Evolutionary conservation across 768 basidiomycete genomes (phyloP).

Genomic region (Aureoboletus auriporus): DNA sequence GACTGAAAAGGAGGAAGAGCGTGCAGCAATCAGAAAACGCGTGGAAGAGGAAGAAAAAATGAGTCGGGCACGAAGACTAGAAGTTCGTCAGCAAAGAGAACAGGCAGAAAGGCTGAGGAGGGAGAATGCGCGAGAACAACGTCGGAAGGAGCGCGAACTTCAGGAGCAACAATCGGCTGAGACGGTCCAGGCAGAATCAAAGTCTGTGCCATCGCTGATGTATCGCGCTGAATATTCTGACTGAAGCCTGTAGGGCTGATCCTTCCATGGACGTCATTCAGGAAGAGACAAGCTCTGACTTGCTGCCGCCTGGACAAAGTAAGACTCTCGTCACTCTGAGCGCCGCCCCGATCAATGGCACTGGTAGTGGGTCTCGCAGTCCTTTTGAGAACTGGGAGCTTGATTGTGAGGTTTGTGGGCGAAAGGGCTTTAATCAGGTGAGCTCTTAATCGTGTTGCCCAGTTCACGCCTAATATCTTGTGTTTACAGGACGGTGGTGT

Average conservation of each 20-base stretch:
- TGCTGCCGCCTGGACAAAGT: conserved; percentile 3
- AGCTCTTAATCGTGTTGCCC: conserved; percentile 19
- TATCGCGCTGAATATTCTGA: conserved; percentile 13
- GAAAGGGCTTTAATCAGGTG: conserved; percentile 70
- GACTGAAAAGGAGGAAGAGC: conserved; percentile 71
- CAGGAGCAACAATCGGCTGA: conserved; percentile 21
- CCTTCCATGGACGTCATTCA: neutral
- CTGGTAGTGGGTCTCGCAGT: conserved; percentile 46
- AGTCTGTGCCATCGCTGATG: conserved; percentile 8
- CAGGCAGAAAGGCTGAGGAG: conserved; percentile 49
- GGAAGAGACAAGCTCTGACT: neutral
- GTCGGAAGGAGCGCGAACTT: conserved; percentile 34
- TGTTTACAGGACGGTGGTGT: conserved; percentile 66
- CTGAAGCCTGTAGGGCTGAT: conserved; percentile 9
- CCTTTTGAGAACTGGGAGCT: conserved; percentile 77
- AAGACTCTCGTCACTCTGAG: conserved; percentile 1
- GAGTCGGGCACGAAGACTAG: conserved; percentile 56
- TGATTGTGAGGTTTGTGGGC: conserved; percentile 82
- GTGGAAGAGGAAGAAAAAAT: conserved; percentile 67
- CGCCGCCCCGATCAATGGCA: conserved; percentile 19
- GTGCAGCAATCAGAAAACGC: conserved; percentile 52
- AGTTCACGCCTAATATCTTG: conserved; percentile 5
- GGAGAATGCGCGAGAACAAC: conserved; percentile 58
- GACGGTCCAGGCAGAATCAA: conserved; percentile 4
- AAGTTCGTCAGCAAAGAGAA: conserved; percentile 54